Base-by-base conservation (phyloP, 345 rosid genomes). In the Bruguiera gymnorhiza region DNA sequence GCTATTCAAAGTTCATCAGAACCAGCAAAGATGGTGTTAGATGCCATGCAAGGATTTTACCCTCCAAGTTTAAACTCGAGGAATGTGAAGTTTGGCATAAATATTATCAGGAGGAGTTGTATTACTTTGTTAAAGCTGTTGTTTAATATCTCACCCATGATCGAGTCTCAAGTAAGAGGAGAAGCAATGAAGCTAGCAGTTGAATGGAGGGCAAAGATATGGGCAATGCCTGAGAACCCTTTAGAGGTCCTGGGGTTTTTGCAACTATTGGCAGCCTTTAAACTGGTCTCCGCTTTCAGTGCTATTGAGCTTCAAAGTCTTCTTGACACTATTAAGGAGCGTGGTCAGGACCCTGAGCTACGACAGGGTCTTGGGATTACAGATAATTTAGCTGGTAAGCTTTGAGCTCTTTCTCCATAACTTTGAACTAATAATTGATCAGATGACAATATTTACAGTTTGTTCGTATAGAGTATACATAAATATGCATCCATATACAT, bases 11-110 rank as follows among this genome's bases (percentile, higher is more conserved):
- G 60, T 63, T 72, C 84, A 29, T n/a, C 67, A n/a, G 75, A 81
- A 31, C 79, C 84, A 37, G 79, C 75, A 43, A 69, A 69, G 63
- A 58, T 78, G 52, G 78, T 81, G 1, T 72, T 78, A 39, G 78
- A 75, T 66, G 84, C 72, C 19, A 61, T 81, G 60, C 62, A 59
- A 31, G 78, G 75, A 52, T 65, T 80, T 65, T 60, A 80, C 63
- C 70, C 75, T 61, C 65, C 24, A 15, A 39, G 58, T 60, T 52
- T 53, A 39, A 70, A 63, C 18, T 66, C 67, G 24, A 74, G 52
- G 37, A 70, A 31, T 13, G 36, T 5, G 10, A 66, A 67, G 60
- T 76, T 73, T 54, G 71, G 64, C n/a, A 37, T 24, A 23, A 27
- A 55, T 26, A 48, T 50, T 8, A 46, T 50, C 48, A 63, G 70